These are phyloP conservation scores for Beauveria varroae DNA, from an alignment of 2,329 filamentous ascomycete genomes.

Conservation along the genomic window DNA sequence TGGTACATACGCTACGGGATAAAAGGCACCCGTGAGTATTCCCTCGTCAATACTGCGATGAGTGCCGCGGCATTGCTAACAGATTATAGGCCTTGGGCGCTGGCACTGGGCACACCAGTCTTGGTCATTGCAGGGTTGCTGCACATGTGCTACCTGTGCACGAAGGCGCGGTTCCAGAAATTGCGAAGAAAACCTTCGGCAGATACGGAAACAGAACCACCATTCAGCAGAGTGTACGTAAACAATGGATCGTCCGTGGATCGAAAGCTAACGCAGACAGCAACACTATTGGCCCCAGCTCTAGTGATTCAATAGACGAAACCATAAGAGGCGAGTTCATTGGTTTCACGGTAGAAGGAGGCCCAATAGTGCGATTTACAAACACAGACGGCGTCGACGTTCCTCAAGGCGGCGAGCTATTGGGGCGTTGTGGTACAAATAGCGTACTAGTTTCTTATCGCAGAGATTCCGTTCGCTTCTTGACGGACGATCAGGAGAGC, in stretches of 20 bases:
- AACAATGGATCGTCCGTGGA: neutral
- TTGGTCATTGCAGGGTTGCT: slow-evolving; percentile 49
- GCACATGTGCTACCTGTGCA: slow-evolving; percentile 38
- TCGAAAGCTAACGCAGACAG: slow-evolving; percentile 16
- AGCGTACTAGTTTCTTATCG: slow-evolving; percentile 33
- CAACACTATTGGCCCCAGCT: slow-evolving; percentile 29
- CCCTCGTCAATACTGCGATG: neutral
- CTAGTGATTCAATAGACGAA: slow-evolving; percentile 26
- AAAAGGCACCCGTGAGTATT: slow-evolving; percentile 43
- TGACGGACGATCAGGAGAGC: slow-evolving; percentile 16
- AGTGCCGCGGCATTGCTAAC: neutral
- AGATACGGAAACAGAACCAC: slow-evolving; percentile 22
- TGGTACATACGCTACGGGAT: slow-evolving; percentile 41
- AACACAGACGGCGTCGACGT: slow-evolving; percentile 24
- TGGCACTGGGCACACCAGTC: slow-evolving; percentile 53
- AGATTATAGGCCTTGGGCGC: slow-evolving; percentile 41
- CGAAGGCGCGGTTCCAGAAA: slow-evolving; percentile 28
- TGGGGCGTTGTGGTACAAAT: slow-evolving; percentile 28
- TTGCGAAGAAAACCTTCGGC: slow-evolving; percentile 19
- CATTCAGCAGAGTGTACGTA: slow-evolving; percentile 38
- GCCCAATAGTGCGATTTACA: slow-evolving; percentile 38
- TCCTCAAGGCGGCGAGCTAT: slow-evolving; percentile 25
- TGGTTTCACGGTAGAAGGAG: slow-evolving; percentile 38
- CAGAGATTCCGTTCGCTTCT: slow-evolving; percentile 26
- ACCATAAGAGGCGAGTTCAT: slow-evolving; percentile 30